These are phyloP conservation scores for Arthroderma uncinatum DNA, from an alignment of 2,329 filamentous ascomycete species.

Conservation along the genomic window DNA sequence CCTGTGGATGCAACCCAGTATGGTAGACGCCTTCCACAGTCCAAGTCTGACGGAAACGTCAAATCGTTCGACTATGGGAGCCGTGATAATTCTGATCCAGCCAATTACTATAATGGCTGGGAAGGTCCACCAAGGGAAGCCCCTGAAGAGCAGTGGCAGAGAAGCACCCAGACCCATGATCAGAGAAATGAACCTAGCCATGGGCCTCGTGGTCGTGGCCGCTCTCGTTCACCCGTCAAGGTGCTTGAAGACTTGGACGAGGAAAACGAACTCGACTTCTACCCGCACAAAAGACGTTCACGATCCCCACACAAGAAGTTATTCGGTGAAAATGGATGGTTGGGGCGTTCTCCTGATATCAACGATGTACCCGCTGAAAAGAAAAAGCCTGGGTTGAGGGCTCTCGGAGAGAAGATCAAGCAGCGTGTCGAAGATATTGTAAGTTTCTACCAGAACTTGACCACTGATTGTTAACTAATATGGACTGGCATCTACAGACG, in stretches of 20 bases:
- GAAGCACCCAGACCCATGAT: constrained; percentile 5
- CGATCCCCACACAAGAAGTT: constrained; percentile 32
- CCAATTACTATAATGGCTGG: constrained; percentile 10
- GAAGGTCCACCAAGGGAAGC: background rate
- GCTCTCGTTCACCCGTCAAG: constrained; percentile 18
- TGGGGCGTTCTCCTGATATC: constrained; percentile 27
- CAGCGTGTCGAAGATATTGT: constrained; percentile 30
- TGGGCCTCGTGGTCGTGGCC: constrained; percentile 6
- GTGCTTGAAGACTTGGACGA: constrained; percentile 20
- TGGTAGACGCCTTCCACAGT: constrained; percentile 16
- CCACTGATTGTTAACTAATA: background rate
- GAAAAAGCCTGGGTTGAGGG: constrained; percentile 23
- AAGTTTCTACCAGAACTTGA: constrained; percentile 13
- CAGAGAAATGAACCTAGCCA: constrained; percentile 7
- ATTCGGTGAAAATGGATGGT: constrained; percentile 34
- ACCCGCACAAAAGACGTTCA: constrained; percentile 15
- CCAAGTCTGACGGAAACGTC: constrained; percentile 17
- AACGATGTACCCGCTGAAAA: constrained; percentile 21
- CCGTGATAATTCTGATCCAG: background rate
- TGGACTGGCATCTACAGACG: background rate
- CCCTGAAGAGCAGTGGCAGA: background rate
- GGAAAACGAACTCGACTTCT: constrained; percentile 14
- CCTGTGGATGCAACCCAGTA: constrained; percentile 11
- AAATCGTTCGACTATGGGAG: constrained; percentile 11
- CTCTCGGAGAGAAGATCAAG: constrained; percentile 30